Conservation (phyloP, 2,329 filamentous ascomycete species). For the Fusarium sp. region DNA sequence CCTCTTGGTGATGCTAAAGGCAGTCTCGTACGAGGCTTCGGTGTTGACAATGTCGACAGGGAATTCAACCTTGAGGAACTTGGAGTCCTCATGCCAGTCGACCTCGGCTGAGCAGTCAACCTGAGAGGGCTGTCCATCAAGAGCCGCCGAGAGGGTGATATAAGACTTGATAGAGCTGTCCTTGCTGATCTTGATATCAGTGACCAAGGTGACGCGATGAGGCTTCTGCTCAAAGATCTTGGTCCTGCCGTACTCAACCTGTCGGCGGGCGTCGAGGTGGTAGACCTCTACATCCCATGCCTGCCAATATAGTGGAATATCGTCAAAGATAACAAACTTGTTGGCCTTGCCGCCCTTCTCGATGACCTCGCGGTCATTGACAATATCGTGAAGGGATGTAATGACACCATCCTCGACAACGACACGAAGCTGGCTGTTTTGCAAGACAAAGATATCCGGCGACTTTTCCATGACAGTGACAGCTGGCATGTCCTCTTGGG, state of each 20-base stretch:
- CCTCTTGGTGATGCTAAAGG: slow-evolving; percentile 87
- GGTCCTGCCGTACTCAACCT: slow-evolving; percentile 76
- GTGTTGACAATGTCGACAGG: slow-evolving; percentile 91
- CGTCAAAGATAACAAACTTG: slow-evolving; percentile 94
- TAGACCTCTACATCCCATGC: slow-evolving; percentile 98
- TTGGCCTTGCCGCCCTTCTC: slow-evolving; percentile 82
- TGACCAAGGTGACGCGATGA: slow-evolving; percentile 84
- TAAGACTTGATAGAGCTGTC: slow-evolving; percentile 88
- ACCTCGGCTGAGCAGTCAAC: slow-evolving; percentile 87
- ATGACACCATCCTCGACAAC: slow-evolving; percentile 81
- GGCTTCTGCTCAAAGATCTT: slow-evolving; percentile 77
- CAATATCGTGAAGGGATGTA: slow-evolving; percentile 83
- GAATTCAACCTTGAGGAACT: slow-evolving; percentile 99
- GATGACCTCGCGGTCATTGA: slow-evolving; percentile 81
- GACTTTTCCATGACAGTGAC: slow-evolving; percentile 64
- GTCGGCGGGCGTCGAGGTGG: slow-evolving; percentile 87
- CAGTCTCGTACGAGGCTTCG: slow-evolving; percentile 94
- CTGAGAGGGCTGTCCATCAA: slow-evolving; percentile 69
- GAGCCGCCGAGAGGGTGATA: slow-evolving; percentile 79
- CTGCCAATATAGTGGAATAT: slow-evolving; percentile 97
- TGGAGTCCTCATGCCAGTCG: slow-evolving; percentile 98
- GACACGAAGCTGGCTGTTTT: slow-evolving; percentile 82
- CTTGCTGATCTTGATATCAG: slow-evolving; percentile 88
- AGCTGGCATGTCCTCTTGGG: slow-evolving; percentile 56
- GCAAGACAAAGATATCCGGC: slow-evolving; percentile 78